Percentiles rank a stretch among this genome's conserved stretches.
Evolutionary conservation across 805 yeast species (phyloP).

Genomic region (Cephaloascus albidus): DNA sequence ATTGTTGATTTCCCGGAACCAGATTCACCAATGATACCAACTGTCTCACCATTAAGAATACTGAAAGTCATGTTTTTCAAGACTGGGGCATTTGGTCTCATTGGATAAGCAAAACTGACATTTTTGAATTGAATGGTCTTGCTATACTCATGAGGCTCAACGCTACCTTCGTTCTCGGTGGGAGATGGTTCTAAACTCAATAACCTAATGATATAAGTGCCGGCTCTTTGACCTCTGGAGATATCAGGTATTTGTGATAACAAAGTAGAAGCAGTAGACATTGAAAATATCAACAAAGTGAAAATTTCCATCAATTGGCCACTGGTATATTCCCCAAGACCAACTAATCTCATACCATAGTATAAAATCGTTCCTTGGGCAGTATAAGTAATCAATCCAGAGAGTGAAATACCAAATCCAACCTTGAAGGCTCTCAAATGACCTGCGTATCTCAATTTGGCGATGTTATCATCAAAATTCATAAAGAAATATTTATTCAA

Average conservation of each 20-base stretch:
- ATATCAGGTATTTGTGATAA: slow-evolving; percentile 69
- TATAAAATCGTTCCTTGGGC: slow-evolving; percentile 70
- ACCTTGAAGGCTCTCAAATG: slow-evolving; percentile 43
- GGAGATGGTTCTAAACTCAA: slow-evolving; percentile 20
- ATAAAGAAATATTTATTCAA: slow-evolving; percentile 37
- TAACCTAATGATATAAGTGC: slow-evolving; percentile 38
- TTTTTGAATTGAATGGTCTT: slow-evolving; percentile 26
- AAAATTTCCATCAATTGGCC: slow-evolving; percentile 60
- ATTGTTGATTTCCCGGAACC: slow-evolving; percentile 92
- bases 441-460: slow-evolving; percentile 27
- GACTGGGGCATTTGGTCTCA: slow-evolving; percentile 13
- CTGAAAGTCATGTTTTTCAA: slow-evolving; percentile 33
- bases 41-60: slow-evolving; percentile 35
- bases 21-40: slow-evolving; percentile 75
- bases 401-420: slow-evolving; percentile 59
- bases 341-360: slow-evolving; percentile 72
- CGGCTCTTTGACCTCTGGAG: slow-evolving; percentile 72
- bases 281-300: slow-evolving; percentile 64
- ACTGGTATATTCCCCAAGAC: slow-evolving; percentile 42
- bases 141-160: slow-evolving; percentile 12
- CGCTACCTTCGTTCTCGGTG: slow-evolving; percentile 26
- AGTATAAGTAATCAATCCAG: slow-evolving; percentile 41
- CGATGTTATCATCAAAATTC: slow-evolving; percentile 21
- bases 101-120: slow-evolving; percentile 42
- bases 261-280: slow-evolving; percentile 51